Conservation (phyloP, 1,284 basidiomycete species). For the Heterobasidion annosum region DNA sequence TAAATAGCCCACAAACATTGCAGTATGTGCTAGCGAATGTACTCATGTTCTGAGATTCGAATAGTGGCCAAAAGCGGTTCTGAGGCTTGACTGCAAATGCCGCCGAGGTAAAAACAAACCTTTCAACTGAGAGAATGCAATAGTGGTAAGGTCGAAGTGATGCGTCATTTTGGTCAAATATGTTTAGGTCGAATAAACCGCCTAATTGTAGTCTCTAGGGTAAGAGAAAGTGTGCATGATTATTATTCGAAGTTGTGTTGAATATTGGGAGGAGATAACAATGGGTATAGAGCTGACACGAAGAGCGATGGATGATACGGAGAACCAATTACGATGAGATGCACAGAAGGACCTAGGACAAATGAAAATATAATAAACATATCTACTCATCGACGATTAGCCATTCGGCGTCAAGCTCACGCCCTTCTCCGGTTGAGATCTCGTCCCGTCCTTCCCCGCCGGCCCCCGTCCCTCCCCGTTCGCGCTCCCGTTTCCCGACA, state of each 20-base stretch:
- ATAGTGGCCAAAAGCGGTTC: too few species aligned
- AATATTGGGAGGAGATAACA: conserved; percentile 15
- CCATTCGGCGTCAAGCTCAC: conserved; percentile 84
- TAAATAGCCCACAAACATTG: too few species aligned
- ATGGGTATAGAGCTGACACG: conserved; percentile 12
- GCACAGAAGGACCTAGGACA: background rate
- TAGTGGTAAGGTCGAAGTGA: too few species aligned
- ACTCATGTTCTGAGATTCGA: too few species aligned
- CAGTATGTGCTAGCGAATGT: too few species aligned
- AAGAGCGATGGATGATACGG: conserved; percentile 3
- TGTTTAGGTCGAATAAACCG: too few species aligned
- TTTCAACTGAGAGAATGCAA: too few species aligned
- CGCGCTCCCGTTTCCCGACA: conserved; percentile 67
- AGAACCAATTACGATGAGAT: background rate
- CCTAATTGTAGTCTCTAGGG: too few species aligned
- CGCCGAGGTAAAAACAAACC: too few species aligned
- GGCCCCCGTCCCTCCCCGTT: conserved; percentile 36
- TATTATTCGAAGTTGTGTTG: conserved; percentile 3
- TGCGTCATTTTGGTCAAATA: too few species aligned
- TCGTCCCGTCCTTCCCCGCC: conserved; percentile 65
- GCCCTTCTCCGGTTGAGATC: conserved; percentile 55
- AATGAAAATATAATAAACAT: background rate
- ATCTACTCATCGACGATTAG: conserved; percentile 50
- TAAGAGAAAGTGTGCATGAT: too few species aligned
- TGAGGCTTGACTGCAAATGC: too few species aligned